A percentile compares a stretch with the other conserved stretches of the same genome.
These are phyloP conservation scores for Cafeteria roenbergensis DNA, from an alignment of 108 stramenopile genomes.

Conservation along the genomic window DNA sequence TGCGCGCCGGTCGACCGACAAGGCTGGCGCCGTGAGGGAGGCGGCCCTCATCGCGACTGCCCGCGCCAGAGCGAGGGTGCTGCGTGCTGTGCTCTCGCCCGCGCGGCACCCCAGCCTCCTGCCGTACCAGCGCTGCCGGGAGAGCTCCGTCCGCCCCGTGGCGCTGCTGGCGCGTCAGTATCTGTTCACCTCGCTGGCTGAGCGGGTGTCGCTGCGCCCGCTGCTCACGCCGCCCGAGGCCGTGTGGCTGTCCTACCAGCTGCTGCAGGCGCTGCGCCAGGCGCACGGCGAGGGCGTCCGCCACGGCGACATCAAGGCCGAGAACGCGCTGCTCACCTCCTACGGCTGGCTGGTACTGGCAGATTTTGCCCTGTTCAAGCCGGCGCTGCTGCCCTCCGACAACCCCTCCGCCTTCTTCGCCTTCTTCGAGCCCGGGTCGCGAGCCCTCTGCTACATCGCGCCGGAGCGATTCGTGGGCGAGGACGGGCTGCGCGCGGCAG, in stretches of 20 bases:
- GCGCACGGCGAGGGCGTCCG: slow-evolving; percentile 60
- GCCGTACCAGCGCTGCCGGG: slow-evolving; percentile 31
- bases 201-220: slow-evolving; percentile 79
- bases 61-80: no score
- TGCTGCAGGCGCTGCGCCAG: slow-evolving; percentile 63
- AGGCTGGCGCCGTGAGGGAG: no score
- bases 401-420: slow-evolving; percentile 78
- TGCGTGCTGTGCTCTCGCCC: slow-evolving; percentile 24
- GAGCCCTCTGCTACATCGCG: slow-evolving; percentile 76
- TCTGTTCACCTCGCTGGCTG: slow-evolving; percentile 64
- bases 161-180: slow-evolving; percentile 67
- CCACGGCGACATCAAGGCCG: slow-evolving; percentile 84
- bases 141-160: slow-evolving; percentile 16
- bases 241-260: slow-evolving; percentile 73
- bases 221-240: slow-evolving; percentile 78
- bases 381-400: slow-evolving; percentile 68
- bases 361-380: slow-evolving; percentile 83
- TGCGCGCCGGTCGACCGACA: no score
- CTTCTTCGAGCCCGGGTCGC: slow-evolving; percentile 50
- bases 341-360: slow-evolving; percentile 74
- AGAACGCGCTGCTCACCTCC: slow-evolving; percentile 76
- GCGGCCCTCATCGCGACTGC: no score
- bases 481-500: background rate
- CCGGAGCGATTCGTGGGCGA: slow-evolving; percentile 51
- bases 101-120: slow-evolving; percentile 32